Percentiles rank a stretch among this genome's conserved stretches.
phyloP scores from a whole-genome alignment of 2,329 filamentous ascomycete species.

The Sporothrix euskadiensis region DNA sequence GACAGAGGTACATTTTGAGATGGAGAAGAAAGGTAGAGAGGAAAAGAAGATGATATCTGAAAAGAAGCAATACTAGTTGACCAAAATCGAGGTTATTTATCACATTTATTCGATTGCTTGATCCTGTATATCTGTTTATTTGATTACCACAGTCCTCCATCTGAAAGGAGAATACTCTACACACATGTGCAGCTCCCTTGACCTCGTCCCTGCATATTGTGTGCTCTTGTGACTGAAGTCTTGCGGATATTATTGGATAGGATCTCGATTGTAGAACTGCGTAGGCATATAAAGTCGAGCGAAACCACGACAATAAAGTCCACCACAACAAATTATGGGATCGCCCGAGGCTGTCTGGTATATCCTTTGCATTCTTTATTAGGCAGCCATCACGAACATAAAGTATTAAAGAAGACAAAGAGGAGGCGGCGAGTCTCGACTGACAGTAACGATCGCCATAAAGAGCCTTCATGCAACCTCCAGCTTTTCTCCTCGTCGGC shows the following conservation, averaged over 20 bases:
- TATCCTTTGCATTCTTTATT: background rate
- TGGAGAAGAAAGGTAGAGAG: background rate
- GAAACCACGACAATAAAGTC: background rate
- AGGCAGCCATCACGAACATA: background rate
- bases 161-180: background rate
- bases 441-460: background rate
- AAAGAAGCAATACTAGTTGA: background rate
- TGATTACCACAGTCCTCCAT: background rate
- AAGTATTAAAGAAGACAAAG: background rate
- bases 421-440: background rate
- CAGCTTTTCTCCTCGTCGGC: background rate
- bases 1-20: background rate
- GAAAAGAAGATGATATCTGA: background rate
- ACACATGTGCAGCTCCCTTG: background rate
- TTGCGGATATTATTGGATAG: background rate
- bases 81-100: background rate
- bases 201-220: background rate
- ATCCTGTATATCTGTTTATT: background rate
- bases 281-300: too few relatives aligned
- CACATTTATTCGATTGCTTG: background rate
- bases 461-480: background rate
- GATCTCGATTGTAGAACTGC: background rate
- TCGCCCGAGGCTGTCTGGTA: background rate
- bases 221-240: background rate
- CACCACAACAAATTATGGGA: background rate